Evolutionary conservation across 116 monocot genomes (phyloP), one percentile per base, ranked within the genome.

Genomic region (Phalaenopsis hybrid): DNA sequence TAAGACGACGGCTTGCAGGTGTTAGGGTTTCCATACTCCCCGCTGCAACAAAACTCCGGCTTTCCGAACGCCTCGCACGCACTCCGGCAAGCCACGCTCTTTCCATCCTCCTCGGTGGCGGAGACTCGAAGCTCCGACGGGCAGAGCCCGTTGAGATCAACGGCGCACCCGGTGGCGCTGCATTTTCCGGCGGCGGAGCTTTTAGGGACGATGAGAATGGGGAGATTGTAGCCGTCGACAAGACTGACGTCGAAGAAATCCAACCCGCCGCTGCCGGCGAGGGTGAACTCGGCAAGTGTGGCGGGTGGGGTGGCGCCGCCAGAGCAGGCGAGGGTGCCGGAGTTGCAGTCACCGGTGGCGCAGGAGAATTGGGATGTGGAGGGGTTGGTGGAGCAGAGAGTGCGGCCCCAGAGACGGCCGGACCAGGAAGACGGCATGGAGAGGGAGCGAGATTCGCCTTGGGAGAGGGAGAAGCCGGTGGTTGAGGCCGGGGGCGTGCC

Each of bases 41-140:
- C 92, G 55, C 87, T 95, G 85, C 95, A 95, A 78, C 92, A 95
- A 51, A 82, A 96, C 81, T 91, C 84, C 31, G 89, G 87, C 79
- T 48, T 46, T 34, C 89, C 85, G 65, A 96, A 96, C 48, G 95
- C 93, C 81, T 93, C 89, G 78, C 95, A 96, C 17, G 95, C 95
- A 55, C 95, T 96, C 77, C 61, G 76, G 49, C 83, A 82, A 33
- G 82, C 82, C 2, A 76, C 43, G 44, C 74, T 43, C 33, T 11
- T 52, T 1, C 75, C 75, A 15, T 18, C 81, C 4, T 41, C 18
- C 12, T 45, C 76, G 77, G 4, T 0, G 13, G 77, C n/a, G 7
- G 4, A 4, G 7, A 81, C 81, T 1, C 69, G 49, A 8, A 81
- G 74, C 16, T 81, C 81, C 31, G 72, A 57, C 18, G 81, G 81